Conservation (phyloP, 345 rosid genomes). For the Salix viminalis region DNA sequence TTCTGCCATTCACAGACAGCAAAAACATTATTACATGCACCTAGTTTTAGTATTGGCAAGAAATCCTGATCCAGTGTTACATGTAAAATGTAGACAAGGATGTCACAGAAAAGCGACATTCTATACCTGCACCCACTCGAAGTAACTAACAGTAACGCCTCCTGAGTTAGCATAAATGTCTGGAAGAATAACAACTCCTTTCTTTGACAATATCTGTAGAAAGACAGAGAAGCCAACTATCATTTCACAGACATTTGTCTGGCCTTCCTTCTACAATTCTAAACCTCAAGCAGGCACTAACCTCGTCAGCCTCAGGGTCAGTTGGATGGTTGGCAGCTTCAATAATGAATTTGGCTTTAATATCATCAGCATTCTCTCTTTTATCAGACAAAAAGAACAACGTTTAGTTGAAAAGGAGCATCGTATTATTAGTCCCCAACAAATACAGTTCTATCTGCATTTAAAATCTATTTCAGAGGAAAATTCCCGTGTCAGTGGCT, state of each 20-base stretch:
- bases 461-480: not conserved
- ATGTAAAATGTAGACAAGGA: not conserved
- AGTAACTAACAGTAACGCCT: slow-evolving; percentile 96
- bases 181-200: slow-evolving; percentile 88
- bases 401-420: not conserved
- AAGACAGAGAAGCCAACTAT: not conserved
- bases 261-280: not conserved
- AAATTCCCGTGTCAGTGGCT: not conserved
- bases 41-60: not conserved
- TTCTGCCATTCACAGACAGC: slow-evolving; percentile 43
- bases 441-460: not conserved
- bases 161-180: slow-evolving; percentile 95
- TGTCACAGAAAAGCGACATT: not conserved
- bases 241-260: not conserved
- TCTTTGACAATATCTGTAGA: slow-evolving; percentile 67
- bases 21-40: not conserved
- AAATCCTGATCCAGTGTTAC: not conserved
- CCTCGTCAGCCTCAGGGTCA: slow-evolving; percentile 97
- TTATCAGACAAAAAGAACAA: slow-evolving; percentile 6
- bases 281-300: slow-evolving; percentile 20
- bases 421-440: not conserved
- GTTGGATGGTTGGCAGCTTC: slow-evolving; percentile 99
- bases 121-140: slow-evolving; percentile 96
- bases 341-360: slow-evolving; percentile 78
- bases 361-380: slow-evolving; percentile 82